Base-by-base conservation (phyloP, 108 stramenopile species). In the Thalassiosira profunda region DNA sequence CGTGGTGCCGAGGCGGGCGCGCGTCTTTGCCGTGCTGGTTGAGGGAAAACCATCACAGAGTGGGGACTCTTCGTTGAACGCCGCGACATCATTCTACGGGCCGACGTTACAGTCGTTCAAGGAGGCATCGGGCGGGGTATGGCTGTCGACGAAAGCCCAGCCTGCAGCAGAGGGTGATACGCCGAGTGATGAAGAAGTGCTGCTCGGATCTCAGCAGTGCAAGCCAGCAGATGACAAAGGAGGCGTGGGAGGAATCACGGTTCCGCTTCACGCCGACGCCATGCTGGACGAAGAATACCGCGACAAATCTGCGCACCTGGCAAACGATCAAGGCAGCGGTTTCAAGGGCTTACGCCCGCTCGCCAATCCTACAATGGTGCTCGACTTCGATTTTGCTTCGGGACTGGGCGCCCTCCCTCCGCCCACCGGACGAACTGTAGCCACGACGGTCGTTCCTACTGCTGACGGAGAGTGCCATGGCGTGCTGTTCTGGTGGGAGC, bases 401-500 rank as follows among this genome's bases (percentile, higher is more conserved):
- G 76, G 76, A 23, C 63, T 52, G 29, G 81, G 79, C 8, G 44
- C 56, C 10, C 34, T 88, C 17, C 87, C 89, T 44, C 53, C 76
- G 20, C 20, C 82, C 11, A 48, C 79, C n/a, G 84, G 87, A 5
- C 72, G 74, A 30, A 58, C 43, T 0, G 23, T 36, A 7, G 33
- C 79, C 4, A 64, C 61, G 34, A 8, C 18, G 15, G 46, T 79
- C 20, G 41, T 40, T 12, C 48, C 67, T 35, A 81, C 67, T n/a
- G 52, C 37, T 1, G 55, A 79, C 44, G 92, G 92, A 3, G n/a
- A 24, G 1, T 72, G 79, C 5, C 75, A 87, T 43, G 93, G 75
- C n/a, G 77, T 94, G 0, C 28, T 94, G 15, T 88, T 88, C 36
- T 94, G 90, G 90, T 94, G 93, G 93, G 86, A 94, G 65, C 60